These are phyloP conservation scores for Colletotrichum sp. DNA, from an alignment of 2,329 filamentous ascomycete species.

Conservation along the genomic window DNA sequence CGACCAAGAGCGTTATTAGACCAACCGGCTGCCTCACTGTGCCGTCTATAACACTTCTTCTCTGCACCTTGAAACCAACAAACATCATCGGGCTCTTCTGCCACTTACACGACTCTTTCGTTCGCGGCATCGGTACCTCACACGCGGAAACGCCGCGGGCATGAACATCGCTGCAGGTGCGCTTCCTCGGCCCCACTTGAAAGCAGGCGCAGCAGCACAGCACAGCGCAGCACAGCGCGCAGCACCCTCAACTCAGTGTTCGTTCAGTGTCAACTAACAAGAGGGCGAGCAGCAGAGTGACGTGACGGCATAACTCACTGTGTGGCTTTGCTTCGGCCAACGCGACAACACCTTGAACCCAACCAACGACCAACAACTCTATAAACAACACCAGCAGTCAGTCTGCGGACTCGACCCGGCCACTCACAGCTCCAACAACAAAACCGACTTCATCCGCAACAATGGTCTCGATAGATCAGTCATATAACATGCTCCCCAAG, in stretches of 20 bases:
- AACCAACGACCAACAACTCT: neutral
- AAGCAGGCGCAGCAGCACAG: conserved; percentile 20
- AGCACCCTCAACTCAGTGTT: neutral
- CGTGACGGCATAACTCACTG: conserved; percentile 13
- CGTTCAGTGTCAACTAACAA: conserved; percentile 11
- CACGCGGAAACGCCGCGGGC: conserved; percentile 14
- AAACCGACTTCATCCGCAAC: neutral
- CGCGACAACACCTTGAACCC: neutral
- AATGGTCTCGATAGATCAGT: conserved; percentile 27
- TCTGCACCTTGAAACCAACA: neutral
- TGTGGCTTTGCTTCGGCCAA: conserved; percentile 19
- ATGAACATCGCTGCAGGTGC: conserved; percentile 22
- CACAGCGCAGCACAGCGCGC: neutral
- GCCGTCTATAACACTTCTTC: neutral
- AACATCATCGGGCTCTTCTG: neutral
- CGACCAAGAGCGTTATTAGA: neutral
- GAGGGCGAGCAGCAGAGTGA: conserved; percentile 1
- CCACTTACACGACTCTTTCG: neutral
- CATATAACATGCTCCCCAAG: conserved; percentile 31
- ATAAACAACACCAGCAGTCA: neutral
- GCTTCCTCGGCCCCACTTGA: conserved; percentile 10
- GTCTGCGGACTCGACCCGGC: neutral
- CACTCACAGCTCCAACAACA: neutral
- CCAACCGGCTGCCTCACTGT: neutral
- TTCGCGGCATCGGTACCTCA: neutral